Evolutionary conservation across 352 stramenopile genomes (phyloP), one percentile per base, ranked within the genome.

Genomic region (Phytopythium delawarense): DNA sequence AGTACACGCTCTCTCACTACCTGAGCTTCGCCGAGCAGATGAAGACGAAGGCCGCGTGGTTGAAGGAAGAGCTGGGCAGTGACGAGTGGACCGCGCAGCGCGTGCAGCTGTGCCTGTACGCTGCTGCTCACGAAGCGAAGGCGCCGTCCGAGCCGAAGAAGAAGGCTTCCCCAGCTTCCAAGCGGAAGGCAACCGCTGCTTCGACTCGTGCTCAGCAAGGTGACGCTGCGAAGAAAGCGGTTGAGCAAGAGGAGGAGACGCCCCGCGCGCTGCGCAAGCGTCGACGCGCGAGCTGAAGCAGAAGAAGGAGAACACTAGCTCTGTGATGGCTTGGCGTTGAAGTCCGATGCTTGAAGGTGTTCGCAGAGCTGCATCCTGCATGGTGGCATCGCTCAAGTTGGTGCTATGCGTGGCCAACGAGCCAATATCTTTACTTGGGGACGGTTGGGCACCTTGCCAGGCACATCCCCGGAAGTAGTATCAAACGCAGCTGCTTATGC

Each of bases 1-100:
- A 94, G 71, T 94, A 94, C 70, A 94, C 82, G 34, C 66, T 94
- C 13, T 32, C 72, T 40, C 84, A 92, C 63, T 91, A 86, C 71
- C 54, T 91, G 37, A 79, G 50, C n/a, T 89, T 91, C 35, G 70
- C 63, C 20, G 69, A 82, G 56, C 64, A 85, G 57, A 52, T 94
- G 60, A 63, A 71, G 15, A 59, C 61, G 9, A 91, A 94, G 62
- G 74, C 77, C 3, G 57, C 70, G 46, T 87, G 77, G 81, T 65
- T 92, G 37, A 77, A 82, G 46, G 55, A 75, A 21, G 70, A 84
- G 46, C 59, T 60, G 39, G 65, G 53, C 54, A 64, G 64, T 8
- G 61, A 71, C 23, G 62, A 65, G 35, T 94, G 84, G 84, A 91
- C 77, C 23, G 57, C 84, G 4, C 80, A 93, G 57, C 72, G 71